Percentiles rank a stretch among this genome's conserved stretches.
Evolutionary conservation across 2,329 filamentous ascomycete species (phyloP).

Genomic region (Tolypocladium capitatum): DNA sequence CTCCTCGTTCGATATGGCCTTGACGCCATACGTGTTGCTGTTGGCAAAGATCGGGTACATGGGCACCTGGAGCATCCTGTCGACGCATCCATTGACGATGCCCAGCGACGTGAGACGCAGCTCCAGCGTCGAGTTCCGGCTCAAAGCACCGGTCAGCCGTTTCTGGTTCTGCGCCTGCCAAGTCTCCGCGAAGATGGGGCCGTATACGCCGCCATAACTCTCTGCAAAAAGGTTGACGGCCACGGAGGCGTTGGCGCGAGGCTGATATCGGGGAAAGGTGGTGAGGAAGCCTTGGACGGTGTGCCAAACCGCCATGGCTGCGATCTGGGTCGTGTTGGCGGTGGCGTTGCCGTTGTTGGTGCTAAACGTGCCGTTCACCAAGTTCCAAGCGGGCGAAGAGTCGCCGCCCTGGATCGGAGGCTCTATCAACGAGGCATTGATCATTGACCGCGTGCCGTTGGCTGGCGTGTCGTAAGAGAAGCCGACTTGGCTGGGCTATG

Average conservation of each 20-base stretch:
- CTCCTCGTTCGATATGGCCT: conserved; percentile 38
- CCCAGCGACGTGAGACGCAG: conserved; percentile 51
- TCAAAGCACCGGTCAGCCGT: conserved; percentile 34
- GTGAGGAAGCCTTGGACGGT: conserved; percentile 48
- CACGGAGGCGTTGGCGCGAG: conserved; percentile 31
- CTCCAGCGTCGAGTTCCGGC: conserved; percentile 37
- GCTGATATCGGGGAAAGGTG: conserved; percentile 44
- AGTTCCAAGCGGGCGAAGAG: conserved; percentile 15
- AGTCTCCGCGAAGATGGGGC: conserved; percentile 45
- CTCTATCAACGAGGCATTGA: conserved; percentile 22
- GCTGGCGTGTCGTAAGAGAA: conserved; percentile 53
- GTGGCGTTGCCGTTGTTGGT: conserved; percentile 34
- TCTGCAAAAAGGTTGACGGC: conserved; percentile 56
- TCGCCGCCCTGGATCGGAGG: conserved; percentile 9
- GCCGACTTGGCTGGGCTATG: conserved; percentile 54
- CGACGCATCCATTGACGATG: conserved; percentile 60
- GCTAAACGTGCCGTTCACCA: conserved; percentile 53
- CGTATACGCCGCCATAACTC: conserved; percentile 59
- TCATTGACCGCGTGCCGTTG: conserved; percentile 44
- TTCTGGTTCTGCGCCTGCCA: conserved; percentile 49
- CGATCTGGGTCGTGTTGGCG: conserved; percentile 41
- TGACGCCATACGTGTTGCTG: conserved; percentile 53
- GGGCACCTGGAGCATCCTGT: conserved; percentile 46
- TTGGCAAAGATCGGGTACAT: conserved; percentile 43
- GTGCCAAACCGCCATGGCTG: conserved; percentile 51